Base-by-base conservation (phyloP, 139 green algal species). In the Picochlorum sp. region DNA sequence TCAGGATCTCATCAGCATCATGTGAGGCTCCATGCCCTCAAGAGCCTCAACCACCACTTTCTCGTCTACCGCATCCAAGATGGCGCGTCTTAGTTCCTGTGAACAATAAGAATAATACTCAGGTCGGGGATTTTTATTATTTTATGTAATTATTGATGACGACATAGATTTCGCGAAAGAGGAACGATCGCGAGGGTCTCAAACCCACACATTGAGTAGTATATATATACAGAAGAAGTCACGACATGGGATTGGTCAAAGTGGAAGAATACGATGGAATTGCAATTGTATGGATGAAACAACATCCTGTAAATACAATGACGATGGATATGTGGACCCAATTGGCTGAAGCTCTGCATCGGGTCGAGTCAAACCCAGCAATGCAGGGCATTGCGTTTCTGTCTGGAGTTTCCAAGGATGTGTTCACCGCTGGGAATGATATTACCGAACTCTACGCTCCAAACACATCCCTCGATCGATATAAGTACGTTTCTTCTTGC, bases 41-140 rank as follows among this genome's bases (percentile, higher is more conserved):
- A 67, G n/a, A 89, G 77, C 26, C 54, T 95, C 11, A 95, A 95
- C 62, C 89, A 95, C 66, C 84, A 87, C 49, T 94, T 90, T 61
- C 46, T 80, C 38, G 89, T 95, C 23, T 21, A 54, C 15, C 47
- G 13, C 47, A 26, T 21, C 47, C n/a, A 3, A 51, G 16, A 51
- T 15, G 45, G 16, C 3, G 15, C 45, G 45, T 50, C 23, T 24
- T 24, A 24, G 23, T 2, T 24, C 23, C 23, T 24, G 23, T 24
- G 23, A 24, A 24, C 23, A 24, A 24, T 24, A 24, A 24, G 2
- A 24, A 2, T 24, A 24, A 23, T 23, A 23, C 23, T 24, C 23
- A 24, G 23, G 23, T 24, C 46, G 16, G 15, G 46, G 6, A 8
- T 52, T 20, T 14, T n/a, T 15, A 52, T n/a, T 15, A 52, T 23